Evolutionary conservation across 1,284 basidiomycete species (phyloP), one percentile per base, ranked within the genome.

Genomic region (Cryptococcus jaspeensis): DNA sequence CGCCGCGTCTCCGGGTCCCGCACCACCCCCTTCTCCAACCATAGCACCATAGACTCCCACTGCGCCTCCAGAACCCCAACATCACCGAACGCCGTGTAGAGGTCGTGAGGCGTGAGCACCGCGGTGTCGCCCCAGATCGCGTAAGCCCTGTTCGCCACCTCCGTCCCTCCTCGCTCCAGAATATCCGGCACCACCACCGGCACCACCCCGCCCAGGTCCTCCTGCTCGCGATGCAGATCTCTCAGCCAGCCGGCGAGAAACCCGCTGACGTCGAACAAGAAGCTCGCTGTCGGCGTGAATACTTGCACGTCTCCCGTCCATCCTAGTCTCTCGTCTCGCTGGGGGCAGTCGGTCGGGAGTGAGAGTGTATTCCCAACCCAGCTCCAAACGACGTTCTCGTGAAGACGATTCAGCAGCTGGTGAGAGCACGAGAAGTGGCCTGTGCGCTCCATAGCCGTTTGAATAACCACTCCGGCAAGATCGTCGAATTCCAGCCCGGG

Each of bases 301-400:
- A 69, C 72, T 46, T 69, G 65, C 9, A 73, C 55, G 50, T 75
- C 73, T 18, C 68, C 73, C 0, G 72, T 75, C 73, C 73, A 75
- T 4, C 73, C 73, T 3, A 73, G 61, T 38, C 73, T 59, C 55
- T 75, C 73, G 50, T 75, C 72, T 25, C 73, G 63, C 61, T 75
- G 72, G 5, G 72, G 72, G 55, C 72, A 74, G 42, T 74, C 72
- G 23, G 67, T 74, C 9, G 70, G 72, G 2, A 75, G 43, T 44
- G 18, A n/a, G n/a, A n/a, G 7, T 18, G 12, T 25, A 16, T 74
- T 74, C 38, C 65, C 63, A 13, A 53, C 56, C 61, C 68, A 52
- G 6, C 60, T 55, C 68, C 72, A 72, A 0, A 69, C 55, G 5
- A 68, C 62, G 51, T 74, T 74, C 28, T 57, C 37, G 53, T 74